These are phyloP conservation scores for Coriaria nepalensis DNA, from an alignment of 306 rosid genomes.

Conservation along the genomic window DNA sequence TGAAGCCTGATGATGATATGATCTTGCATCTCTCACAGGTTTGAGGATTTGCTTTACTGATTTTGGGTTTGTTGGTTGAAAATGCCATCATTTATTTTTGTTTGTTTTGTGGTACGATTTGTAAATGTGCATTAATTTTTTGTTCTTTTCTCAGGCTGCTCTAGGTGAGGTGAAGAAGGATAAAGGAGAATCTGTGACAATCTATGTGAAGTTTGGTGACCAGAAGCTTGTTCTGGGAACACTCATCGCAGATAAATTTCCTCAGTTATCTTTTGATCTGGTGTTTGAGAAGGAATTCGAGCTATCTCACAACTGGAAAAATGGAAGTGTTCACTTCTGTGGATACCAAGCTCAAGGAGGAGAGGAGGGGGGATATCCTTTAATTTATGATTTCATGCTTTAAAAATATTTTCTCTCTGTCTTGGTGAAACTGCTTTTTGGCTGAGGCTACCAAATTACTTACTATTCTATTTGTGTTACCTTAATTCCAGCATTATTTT, in stretches of 20 bases:
- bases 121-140: background rate
- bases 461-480: too few relatives aligned
- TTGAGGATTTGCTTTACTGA: background rate
- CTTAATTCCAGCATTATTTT: too few relatives aligned
- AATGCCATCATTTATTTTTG: background rate
- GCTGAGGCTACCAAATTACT: too few relatives aligned
- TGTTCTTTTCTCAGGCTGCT: constrained; percentile 38
- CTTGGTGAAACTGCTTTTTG: background rate
- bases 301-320: constrained; percentile 63
- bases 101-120: background rate
- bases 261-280: constrained; percentile 55
- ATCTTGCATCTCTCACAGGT: constrained; percentile 85
- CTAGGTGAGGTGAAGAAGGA: constrained; percentile 62
- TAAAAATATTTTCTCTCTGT: background rate
- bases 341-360: constrained; percentile 45
- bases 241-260: constrained; percentile 45
- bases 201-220: constrained; percentile 36
- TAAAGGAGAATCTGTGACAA: constrained; percentile 32
- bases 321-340: constrained; percentile 45
- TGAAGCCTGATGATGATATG: constrained; percentile 21
- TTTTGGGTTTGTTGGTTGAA: background rate
- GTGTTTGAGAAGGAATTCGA: constrained; percentile 76
- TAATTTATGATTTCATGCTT: too few relatives aligned
- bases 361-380: constrained; percentile 53
- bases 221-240: constrained; percentile 65